Evolutionary conservation across 139 green algal genomes (phyloP), one percentile per base, ranked within the genome.

Genomic region (Auxenochlorella pyrenoidosa): DNA sequence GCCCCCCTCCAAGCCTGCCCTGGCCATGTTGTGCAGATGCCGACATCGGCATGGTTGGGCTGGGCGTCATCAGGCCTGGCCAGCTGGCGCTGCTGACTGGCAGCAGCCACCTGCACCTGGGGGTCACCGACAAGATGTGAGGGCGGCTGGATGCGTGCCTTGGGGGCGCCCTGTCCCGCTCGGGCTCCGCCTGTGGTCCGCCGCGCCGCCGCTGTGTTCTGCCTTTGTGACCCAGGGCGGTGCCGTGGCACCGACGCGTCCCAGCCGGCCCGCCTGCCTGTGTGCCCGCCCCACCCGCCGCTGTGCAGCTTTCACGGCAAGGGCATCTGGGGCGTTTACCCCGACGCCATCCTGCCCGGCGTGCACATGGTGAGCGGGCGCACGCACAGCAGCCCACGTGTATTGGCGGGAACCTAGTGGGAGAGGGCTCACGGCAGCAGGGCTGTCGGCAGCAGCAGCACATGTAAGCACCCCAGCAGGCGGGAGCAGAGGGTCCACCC

Each of bases 71-170:
- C n/a, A 36, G 83, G 6, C 84, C 94, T 3, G 94, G 94, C 5
- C 88, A 97, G 79, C 93, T 98, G 91, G 95, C 95, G 72, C 92
- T 98, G 76, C 91, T 97, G 36, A 97, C 94, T 40, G 95, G 94
- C 63, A 96, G 92, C 30, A 96, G 92, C 66, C 95, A 98, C 83
- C 86, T 98, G 79, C 95, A 97, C 84, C 89, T 98, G 40, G 95
- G 95, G 0, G 80, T 96, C 30, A 92, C 91, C 44, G 90, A 86
- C 44, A 43, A 44, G 10, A 77, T 78, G 78, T 89, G 85, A 63
- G 85, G 36, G 32, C n/a, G 13, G 47, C 47, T 10, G 44, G 63
- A 6, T 28, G 38, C 1, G 54, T 2, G 0, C 12, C 18, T 24
- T 79, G 65, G 6, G 65, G 28, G 18, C 22, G 63, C 54, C 15